Conservation (phyloP, 108 stramenopile species). For the Cyclotella cryptica region DNA sequence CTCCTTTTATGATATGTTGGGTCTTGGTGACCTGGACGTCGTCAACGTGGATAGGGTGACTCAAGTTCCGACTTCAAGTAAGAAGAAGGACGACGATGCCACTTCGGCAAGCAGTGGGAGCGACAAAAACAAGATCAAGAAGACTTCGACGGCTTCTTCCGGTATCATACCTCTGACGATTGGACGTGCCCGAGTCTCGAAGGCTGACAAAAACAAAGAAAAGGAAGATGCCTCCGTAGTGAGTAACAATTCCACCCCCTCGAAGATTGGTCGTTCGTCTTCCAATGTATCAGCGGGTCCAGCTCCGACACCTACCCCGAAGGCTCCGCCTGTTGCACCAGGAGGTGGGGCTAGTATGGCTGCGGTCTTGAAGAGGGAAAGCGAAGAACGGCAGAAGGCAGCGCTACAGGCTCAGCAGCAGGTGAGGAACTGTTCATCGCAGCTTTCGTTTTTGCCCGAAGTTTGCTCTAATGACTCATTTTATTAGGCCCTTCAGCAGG, state of each 20-base stretch:
- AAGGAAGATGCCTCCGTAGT: conserved; percentile 25
- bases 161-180: conserved; percentile 90
- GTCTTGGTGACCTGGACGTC: conserved; percentile 86
- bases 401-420: conserved; percentile 62
- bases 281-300: conserved; percentile 48
- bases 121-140: conserved; percentile 58
- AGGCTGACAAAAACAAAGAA: not conserved
- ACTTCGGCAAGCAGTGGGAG: conserved; percentile 51
- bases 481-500: conserved; percentile 34
- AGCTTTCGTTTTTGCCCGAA: not conserved
- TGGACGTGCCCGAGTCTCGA: conserved; percentile 78
- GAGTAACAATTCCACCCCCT: conserved; percentile 42
- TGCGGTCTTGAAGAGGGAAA: conserved; percentile 88
- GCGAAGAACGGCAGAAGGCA: conserved; percentile 87
- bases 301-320: conserved; percentile 59
- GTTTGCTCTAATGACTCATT: conserved; percentile 1
- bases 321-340: conserved; percentile 54
- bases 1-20: conserved; percentile 90
- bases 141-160: conserved; percentile 50
- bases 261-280: conserved; percentile 40
- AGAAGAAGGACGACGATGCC: conserved; percentile 71
- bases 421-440: conserved; percentile 5
- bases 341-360: conserved; percentile 84
- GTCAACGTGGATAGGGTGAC: conserved; percentile 86
- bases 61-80: conserved; percentile 49